Base-by-base conservation (phyloP, 2,329 filamentous ascomycete species). In the Cladophialophora immunda region DNA sequence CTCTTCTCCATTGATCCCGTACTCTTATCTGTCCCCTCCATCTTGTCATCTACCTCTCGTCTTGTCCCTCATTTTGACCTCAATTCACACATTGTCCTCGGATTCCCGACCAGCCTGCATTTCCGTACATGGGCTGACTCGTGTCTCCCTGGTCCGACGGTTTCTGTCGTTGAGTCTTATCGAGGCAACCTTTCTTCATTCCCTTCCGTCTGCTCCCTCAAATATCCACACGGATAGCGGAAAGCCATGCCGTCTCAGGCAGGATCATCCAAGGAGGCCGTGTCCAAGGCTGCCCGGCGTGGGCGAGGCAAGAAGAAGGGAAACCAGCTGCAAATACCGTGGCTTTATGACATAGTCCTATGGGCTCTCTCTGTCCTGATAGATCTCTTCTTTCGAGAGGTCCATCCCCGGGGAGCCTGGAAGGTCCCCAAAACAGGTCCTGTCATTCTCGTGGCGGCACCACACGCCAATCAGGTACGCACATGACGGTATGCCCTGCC, bases 341-440 rank as follows among this genome's bases (percentile, higher is more conserved):
- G 82, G 82, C 69, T 83, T 58, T 84, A 84, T 71, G 82, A 84
- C 73, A 69, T 83, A 29, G 77, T 83, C 55, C 74, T 85, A 41
- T 85, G 83, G 83, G 76, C 77, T 9, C 81, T 85, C 69, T 84
- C 83, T 2, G 78, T 98, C 70, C 85, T 98, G 60, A 89, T 96
- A 71, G 95, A 99, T 80, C 89, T 97, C 72, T 99, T 99, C 87
- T 99, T 99, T 84, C 90, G 95, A 73, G 95, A 99, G 81, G 93
- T 99, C 17, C 94, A 98, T 77, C 95, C 95, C 13, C 88, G 95
- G 71, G 93, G 93, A 72, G 92, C 94, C 70, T 99, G 95, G 93
- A 94, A 94, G 79, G 92, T 99, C 53, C 95, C 95, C 53, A 89
- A 91, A 75, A 87, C 88, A 70, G 95, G 94, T 0, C 94, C 95